phyloP scores from a whole-genome alignment of 1,284 basidiomycete genomes.

The Puccinia sorghi region DNA sequence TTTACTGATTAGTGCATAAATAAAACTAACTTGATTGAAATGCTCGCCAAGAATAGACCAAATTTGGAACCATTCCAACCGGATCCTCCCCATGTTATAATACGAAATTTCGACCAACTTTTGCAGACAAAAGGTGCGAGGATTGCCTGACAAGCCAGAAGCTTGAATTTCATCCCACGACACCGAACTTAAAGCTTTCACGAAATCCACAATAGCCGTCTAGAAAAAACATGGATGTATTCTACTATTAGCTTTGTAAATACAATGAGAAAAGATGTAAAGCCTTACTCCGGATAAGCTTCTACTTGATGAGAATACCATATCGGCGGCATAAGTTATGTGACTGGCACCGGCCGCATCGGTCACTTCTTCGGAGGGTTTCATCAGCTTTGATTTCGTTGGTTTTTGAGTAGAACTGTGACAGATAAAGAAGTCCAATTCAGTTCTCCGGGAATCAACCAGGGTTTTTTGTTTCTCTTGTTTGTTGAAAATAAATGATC shows the following conservation, averaged over 20 bases:
- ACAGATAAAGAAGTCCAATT: not conserved
- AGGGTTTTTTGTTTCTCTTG: not conserved
- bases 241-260: not conserved
- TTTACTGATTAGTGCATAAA: not conserved
- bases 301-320: slow-evolving; percentile 96
- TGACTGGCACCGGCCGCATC: slow-evolving; percentile 96
- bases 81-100: slow-evolving; percentile 99
- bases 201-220: slow-evolving; percentile 98
- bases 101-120: slow-evolving; percentile 99
- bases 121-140: slow-evolving; percentile 93
- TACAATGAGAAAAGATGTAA: not conserved
- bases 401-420: slow-evolving; percentile 54
- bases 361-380: slow-evolving; percentile 83
- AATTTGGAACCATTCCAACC: slow-evolving; percentile 96
- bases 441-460: not conserved
- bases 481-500: not conserved
- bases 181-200: slow-evolving; percentile 90
- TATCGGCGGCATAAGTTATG: slow-evolving; percentile 97
- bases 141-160: slow-evolving; percentile 81
- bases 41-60: slow-evolving; percentile 99
- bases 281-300: slow-evolving; percentile 82
- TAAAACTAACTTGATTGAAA: slow-evolving; percentile 80
- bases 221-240: slow-evolving; percentile 57
- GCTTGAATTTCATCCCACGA: slow-evolving; percentile 99
- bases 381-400: slow-evolving; percentile 60